Percentiles rank a stretch among this genome's conserved stretches.
Evolutionary conservation across 2,329 filamentous ascomycete species (phyloP).

Genomic region (Aureobasidium sp.): DNA sequence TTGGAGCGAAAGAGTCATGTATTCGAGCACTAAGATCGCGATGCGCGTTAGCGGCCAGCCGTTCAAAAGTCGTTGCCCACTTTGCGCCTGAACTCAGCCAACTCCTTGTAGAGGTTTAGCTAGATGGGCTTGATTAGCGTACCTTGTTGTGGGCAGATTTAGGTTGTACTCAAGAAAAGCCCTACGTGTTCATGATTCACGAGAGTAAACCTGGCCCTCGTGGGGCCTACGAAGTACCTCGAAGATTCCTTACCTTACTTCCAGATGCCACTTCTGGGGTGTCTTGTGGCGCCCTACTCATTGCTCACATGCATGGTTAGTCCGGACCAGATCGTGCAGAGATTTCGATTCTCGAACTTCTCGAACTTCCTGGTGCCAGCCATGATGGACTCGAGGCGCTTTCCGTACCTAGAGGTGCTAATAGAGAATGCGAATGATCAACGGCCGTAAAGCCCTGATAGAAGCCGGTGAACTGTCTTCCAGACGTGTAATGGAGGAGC

Average conservation of each 20-base stretch:
- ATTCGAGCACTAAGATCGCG: neutral
- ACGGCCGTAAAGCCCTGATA: neutral
- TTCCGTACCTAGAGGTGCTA: too few relatives aligned
- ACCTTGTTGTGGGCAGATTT: neutral
- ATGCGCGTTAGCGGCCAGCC: neutral
- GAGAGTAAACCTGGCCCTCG: neutral
- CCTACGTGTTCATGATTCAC: neutral
- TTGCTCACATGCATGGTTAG: neutral
- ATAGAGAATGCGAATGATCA: neutral
- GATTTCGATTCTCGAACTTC: neutral
- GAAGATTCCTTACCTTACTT: neutral
- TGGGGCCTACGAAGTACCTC: neutral
- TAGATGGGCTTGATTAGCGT: conserved; percentile 1
- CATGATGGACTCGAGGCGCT: neutral
- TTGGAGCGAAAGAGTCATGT: neutral
- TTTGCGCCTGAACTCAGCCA: neutral
- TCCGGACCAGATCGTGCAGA: neutral
- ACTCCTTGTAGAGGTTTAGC: neutral
- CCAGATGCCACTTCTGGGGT: neutral
- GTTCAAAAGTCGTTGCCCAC: neutral
- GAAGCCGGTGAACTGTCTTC: neutral
- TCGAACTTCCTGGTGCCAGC: neutral
- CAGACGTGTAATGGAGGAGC: neutral
- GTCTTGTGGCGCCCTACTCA: neutral
- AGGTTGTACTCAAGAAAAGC: neutral